Base-by-base conservation (phyloP, 306 rosid genomes). In the Prunus mira region DNA sequence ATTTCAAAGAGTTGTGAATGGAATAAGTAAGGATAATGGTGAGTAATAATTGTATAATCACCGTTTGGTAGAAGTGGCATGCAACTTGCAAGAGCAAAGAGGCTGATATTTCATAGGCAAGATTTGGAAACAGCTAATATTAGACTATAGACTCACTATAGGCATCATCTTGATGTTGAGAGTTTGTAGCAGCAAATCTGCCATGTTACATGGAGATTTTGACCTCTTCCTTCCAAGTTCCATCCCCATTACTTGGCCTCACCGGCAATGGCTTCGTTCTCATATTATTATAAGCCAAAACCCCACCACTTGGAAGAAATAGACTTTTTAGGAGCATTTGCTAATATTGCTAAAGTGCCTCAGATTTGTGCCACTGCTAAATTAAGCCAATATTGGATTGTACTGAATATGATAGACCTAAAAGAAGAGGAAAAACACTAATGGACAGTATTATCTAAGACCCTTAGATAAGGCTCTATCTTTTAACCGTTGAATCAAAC, bases 1-100 rank as follows among this genome's bases (percentile, higher is more conserved):
- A 43, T 1, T 57, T 72, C 43, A 38, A 38, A 4, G 20, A 20
- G 13, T 63, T 5, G n/a, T 63, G 45, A 63, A 30, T 15, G 12
- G 45, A 63, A 63, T 28, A 63, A 30, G 66, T 9, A 63, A 63
- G 67, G 12, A 30, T 0, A 63, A 38, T 58, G 57, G 15, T 25
- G 25, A 56, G 55, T 73, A 43, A 73, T 57, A 71, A 4, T 24
- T 57, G 55, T 57, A 14, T 57, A 57, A 38, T 72, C 67, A 72
- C 56, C 76, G 56, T 73, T 56, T 38, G 20, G 13, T 9, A 14
- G 4, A 47, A 3, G 32, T 52, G 24, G n/a, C 55, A 32, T 41
- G 43, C 24, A 13, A 56, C 17, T 20, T 56, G 52, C 2, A 12
- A 18, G 65, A 72, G 60, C 22, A 20, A 72, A 38, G 32, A 61